A percentile compares a stretch with the other conserved stretches of the same genome.
These are phyloP conservation scores for Penicillium coffeae DNA, from an alignment of 495 filamentous ascomycete genomes.

Conservation along the genomic window DNA sequence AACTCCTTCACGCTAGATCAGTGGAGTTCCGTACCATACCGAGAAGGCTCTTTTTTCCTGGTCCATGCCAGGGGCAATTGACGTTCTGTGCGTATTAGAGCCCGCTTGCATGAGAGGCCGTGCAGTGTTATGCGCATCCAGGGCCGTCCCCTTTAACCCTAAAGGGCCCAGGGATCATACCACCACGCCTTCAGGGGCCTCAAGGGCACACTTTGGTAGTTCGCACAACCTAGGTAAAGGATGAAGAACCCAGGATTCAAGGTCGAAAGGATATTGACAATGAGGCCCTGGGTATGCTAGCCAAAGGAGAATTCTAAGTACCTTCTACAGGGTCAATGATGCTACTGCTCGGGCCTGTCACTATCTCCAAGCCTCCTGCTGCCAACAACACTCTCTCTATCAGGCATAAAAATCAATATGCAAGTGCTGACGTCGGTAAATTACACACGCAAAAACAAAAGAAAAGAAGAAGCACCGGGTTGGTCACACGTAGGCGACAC, in stretches of 20 bases:
- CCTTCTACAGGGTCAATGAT: not conserved
- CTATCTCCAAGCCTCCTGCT: no score
- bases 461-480: no score
- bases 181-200: not conserved
- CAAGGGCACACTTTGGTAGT: not conserved
- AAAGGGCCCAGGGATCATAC: not conserved
- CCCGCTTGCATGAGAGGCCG: not conserved
- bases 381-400: no score
- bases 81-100: not conserved
- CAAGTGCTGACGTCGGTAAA: no score
- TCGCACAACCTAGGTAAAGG: no score
- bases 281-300: not conserved
- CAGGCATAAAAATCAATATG: no score
- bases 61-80: not conserved
- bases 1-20: conserved; percentile 18
- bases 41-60: not conserved
- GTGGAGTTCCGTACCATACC: conserved; percentile 1
- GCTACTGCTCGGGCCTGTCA: no score
- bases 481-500: no score
- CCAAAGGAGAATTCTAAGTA: not conserved
- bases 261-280: no score
- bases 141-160: not conserved
- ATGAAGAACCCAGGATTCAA: not conserved
- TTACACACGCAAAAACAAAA: no score
- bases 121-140: not conserved